Evolutionary conservation across 306 rosid genomes (phyloP).

Genomic region (Citrullus colocynthis): DNA sequence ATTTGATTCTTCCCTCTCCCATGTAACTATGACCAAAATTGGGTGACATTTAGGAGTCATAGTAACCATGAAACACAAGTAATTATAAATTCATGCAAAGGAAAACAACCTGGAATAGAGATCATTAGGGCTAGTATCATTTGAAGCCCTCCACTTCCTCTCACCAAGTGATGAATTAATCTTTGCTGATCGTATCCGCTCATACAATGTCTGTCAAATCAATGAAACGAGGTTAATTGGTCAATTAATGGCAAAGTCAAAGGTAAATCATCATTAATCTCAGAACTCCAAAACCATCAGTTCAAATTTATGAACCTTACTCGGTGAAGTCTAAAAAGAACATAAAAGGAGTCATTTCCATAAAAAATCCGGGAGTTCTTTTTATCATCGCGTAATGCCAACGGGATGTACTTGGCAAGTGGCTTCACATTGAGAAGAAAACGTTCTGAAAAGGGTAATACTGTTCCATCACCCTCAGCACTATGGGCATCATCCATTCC

Average conservation of each 20-base stretch:
- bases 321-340: conserved; percentile 90
- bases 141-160: conserved; percentile 50
- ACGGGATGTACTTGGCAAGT: conserved; percentile 62
- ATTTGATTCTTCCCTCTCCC: neutral
- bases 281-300: neutral
- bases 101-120: conserved; percentile 43
- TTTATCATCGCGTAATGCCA: conserved; percentile 32
- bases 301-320: conserved; percentile 30
- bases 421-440: conserved; percentile 74
- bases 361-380: conserved; percentile 60
- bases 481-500: conserved; percentile 57
- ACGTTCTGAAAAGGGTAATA: conserved; percentile 54
- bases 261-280: neutral
- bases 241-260: neutral
- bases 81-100: neutral
- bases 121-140: conserved; percentile 48
- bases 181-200: conserved; percentile 78
- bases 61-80: neutral
- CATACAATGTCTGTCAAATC: conserved; percentile 63
- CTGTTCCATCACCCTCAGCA: conserved; percentile 51
- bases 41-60: neutral
- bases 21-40: neutral
- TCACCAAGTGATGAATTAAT: conserved; percentile 52
- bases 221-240: conserved; percentile 20
- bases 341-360: conserved; percentile 86